Conservation (phyloP, 495 filamentous ascomycete genomes). For the Xylaria venustula region DNA sequence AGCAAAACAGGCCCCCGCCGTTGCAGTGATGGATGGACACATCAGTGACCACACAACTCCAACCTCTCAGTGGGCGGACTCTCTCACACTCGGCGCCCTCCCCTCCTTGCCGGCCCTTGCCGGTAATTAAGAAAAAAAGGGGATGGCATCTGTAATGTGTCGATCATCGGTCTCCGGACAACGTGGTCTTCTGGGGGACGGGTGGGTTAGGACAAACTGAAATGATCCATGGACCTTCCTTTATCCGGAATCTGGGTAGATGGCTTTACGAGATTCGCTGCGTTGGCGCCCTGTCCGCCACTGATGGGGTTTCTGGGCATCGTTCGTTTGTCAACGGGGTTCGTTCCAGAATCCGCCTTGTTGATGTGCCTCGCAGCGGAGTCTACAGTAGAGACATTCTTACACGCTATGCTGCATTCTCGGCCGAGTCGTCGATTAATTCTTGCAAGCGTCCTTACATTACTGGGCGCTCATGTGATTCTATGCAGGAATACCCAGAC, state of each 20-base stretch:
- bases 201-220: not conserved
- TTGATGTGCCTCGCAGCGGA: slow-evolving; percentile 3
- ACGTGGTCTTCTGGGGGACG: not conserved
- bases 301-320: not conserved
- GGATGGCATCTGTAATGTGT: slow-evolving; percentile 2
- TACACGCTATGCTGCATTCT: not conserved
- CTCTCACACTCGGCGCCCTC: not conserved
- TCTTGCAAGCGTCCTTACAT: not conserved
- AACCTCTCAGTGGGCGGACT: not conserved
- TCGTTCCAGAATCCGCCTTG: not conserved
- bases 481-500: not conserved
- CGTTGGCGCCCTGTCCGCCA: slow-evolving; percentile 4
- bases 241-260: not conserved
- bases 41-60: not conserved
- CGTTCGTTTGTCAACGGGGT: not conserved
- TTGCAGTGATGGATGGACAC: not conserved
- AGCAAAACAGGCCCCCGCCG: not conserved
- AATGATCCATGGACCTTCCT: not conserved
- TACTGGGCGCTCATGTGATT: not conserved
- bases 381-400: not conserved
- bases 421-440: not conserved
- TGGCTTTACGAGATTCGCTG: slow-evolving; percentile 8
- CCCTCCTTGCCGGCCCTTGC: not conserved
- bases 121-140: slow-evolving; percentile 7
- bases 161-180: slow-evolving; percentile 13